Percentiles rank a stretch among this genome's conserved stretches.
Evolutionary conservation across 495 filamentous ascomycete species (phyloP).

Genomic region (Aspergillus biplanus): DNA sequence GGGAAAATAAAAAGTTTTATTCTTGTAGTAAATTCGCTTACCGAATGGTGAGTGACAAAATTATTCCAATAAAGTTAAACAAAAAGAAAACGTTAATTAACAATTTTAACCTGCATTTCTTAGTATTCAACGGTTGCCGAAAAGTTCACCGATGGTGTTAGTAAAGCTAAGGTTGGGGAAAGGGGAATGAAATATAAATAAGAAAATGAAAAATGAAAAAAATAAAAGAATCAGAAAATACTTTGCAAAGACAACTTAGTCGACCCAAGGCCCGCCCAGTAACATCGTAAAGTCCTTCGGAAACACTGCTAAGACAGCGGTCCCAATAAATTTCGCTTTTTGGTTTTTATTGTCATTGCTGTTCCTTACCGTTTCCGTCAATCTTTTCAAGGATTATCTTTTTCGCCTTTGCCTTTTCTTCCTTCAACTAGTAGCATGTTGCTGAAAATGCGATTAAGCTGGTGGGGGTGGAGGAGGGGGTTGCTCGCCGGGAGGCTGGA

Average conservation of each 20-base stretch:
- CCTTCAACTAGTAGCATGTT: not conserved
- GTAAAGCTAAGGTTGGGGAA: conserved; percentile 11
- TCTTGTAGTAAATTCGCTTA: too few relatives aligned
- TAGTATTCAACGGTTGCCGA: not conserved
- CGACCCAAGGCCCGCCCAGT: not conserved
- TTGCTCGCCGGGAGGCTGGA: conserved; percentile 68
- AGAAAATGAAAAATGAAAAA: conserved; percentile 13
- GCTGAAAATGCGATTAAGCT: conserved; percentile 27
- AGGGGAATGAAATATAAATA: conserved; percentile 14
- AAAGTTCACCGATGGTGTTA: conserved; percentile 8
- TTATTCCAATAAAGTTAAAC: too few relatives aligned
- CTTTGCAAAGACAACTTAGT: too few relatives aligned
- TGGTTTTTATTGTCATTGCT: too few relatives aligned
- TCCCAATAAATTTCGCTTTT: too few relatives aligned
- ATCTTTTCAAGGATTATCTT: too few relatives aligned
- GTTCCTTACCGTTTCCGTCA: too few relatives aligned
- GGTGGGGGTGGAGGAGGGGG: conserved; percentile 73
- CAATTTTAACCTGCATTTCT: not conserved
- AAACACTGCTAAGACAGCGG: too few relatives aligned
- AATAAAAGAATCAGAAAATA: not conserved
- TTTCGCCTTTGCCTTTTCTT: too few relatives aligned
- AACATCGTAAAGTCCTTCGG: not conserved
- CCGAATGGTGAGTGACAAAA: too few relatives aligned
- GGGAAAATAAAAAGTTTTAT: too few relatives aligned
- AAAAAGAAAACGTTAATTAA: too few relatives aligned